Percentiles rank a stretch among this genome's conserved stretches.
phyloP scores from a whole-genome alignment of 2,329 filamentous ascomycete genomes.

The Claviceps purpurea region DNA sequence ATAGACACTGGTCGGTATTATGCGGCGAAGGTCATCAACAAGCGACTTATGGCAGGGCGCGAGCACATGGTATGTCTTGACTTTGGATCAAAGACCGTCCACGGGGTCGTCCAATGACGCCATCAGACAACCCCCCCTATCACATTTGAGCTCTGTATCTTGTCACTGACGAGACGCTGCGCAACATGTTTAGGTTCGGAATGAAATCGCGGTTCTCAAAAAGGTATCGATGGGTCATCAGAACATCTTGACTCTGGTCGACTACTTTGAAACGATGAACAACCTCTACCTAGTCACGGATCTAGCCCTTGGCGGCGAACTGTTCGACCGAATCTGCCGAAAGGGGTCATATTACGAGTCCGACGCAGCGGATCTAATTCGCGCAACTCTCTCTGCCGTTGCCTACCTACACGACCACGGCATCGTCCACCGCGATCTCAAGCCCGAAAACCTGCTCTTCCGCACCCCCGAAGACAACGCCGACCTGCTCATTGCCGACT shows the following conservation, averaged over 20 bases:
- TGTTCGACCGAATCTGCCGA: slow-evolving; percentile 96
- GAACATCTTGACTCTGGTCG: slow-evolving; percentile 93
- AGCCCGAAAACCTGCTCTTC: slow-evolving; percentile 94
- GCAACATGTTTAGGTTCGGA: slow-evolving; percentile 54
- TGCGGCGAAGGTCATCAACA: slow-evolving; percentile 98
- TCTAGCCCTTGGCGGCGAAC: slow-evolving; percentile 85
- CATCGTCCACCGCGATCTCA: slow-evolving; percentile 94
- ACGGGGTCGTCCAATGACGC: not conserved
- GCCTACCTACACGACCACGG: slow-evolving; percentile 97
- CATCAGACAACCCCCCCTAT: not conserved
- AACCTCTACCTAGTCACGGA: slow-evolving; percentile 98
- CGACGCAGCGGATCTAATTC: slow-evolving; percentile 88
- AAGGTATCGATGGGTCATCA: slow-evolving; percentile 98
- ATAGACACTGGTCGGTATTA: slow-evolving; percentile 97
- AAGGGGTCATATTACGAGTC: slow-evolving; percentile 98
- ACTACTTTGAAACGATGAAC: slow-evolving; percentile 99
- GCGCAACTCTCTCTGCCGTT: slow-evolving; percentile 89
- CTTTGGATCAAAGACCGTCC: not conserved
- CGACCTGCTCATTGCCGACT: slow-evolving; percentile 92
- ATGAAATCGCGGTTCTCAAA: slow-evolving; percentile 95
- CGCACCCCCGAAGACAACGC: slow-evolving; percentile 95
- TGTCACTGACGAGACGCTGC: not conserved
- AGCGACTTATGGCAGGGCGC: slow-evolving; percentile 88
- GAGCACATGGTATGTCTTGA: slow-evolving; percentile 75
- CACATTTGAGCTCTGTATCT: not conserved